phyloP scores from a whole-genome alignment of 345 rosid genomes.

The Raphanus raphanistrum region DNA sequence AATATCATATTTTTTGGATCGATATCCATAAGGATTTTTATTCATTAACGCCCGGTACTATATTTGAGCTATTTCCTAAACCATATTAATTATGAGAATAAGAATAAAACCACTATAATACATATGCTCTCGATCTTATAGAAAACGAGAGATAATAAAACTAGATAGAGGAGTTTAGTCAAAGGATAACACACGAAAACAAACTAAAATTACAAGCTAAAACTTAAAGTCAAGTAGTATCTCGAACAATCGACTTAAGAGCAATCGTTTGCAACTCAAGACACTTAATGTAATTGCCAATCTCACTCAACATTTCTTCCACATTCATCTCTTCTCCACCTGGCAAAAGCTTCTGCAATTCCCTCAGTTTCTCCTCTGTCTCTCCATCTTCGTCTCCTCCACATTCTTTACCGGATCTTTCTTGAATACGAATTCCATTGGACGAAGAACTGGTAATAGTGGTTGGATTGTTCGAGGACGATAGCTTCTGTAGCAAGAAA shows the following conservation, averaged over 20 bases:
- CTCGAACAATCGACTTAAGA: constrained; percentile 41
- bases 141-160: not conserved
- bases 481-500: constrained; percentile 40
- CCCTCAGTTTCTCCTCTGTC: constrained; percentile 30
- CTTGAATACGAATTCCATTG: not conserved
- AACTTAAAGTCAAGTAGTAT: constrained; percentile 26
- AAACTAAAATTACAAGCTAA: not conserved
- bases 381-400: constrained; percentile 23
- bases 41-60: not conserved
- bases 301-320: constrained; percentile 45
- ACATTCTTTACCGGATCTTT: constrained; percentile 13
- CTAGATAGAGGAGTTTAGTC: not conserved
- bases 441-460: constrained; percentile 18
- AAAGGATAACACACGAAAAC: not conserved
- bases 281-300: constrained; percentile 45
- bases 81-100: not conserved
- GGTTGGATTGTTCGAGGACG: constrained; percentile 26
- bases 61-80: not conserved
- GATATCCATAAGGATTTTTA: not conserved
- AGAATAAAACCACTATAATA: constrained; percentile 1
- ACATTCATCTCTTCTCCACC: constrained; percentile 46
- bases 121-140: not conserved
- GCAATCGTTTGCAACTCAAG: constrained; percentile 49
- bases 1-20: not conserved
- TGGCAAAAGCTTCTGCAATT: constrained; percentile 41